Base-by-base conservation (phyloP, 371 early-diverging fungal genomes). In the Rhizomucor miehei region DNA sequence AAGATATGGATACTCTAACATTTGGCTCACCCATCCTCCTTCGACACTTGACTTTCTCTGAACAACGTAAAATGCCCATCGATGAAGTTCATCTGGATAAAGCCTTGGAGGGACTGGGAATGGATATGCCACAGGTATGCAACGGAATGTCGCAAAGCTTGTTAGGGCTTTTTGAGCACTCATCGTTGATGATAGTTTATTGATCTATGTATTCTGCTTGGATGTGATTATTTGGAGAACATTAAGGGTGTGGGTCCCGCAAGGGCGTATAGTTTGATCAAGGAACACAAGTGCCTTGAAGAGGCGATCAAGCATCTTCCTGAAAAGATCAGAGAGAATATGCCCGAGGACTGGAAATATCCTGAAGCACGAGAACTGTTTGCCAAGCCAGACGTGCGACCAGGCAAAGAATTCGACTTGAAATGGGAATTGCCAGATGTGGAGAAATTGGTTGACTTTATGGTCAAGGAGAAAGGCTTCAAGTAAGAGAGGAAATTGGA, bases 1-100 rank as follows among this genome's bases (percentile, higher is more conserved):
- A 99, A 68, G 99, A 99, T 79, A 99, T 99, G 99, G 99, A 99
- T 69, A 97, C 99, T 0, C 76, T 99, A 51, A 93, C 98, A 3
- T 99, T 99, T 74, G 89, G 88, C 6, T 68, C 98, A 2, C 97
- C 97, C 1, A 79, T 95, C 14, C 77, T 99, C 19, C 59, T 99
- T 43, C 89, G 99, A 17, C 98, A 99, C 66, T 75, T 99, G 65
- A 97, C 97, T 1, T 93, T 93, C 60, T 88, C 95, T 43, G 94
- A 99, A 59, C 82, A 86, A 29, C 90, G 93, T 52, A 99, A 98
- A 66, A 68, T 90, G 80, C 94, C 95, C 9, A 94, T 99, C 62
- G 81, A 80, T 37, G 99, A 99, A 72, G 88, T 99, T 43, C 82
- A 89, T 49, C 69, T 97, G 12, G 80, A 87, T 12, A 89, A 87